A percentile compares a stretch with the other conserved stretches of the same genome.
Evolutionary conservation across 768 basidiomycete species (phyloP).

Genomic region (Leccinum longicurvipes): DNA sequence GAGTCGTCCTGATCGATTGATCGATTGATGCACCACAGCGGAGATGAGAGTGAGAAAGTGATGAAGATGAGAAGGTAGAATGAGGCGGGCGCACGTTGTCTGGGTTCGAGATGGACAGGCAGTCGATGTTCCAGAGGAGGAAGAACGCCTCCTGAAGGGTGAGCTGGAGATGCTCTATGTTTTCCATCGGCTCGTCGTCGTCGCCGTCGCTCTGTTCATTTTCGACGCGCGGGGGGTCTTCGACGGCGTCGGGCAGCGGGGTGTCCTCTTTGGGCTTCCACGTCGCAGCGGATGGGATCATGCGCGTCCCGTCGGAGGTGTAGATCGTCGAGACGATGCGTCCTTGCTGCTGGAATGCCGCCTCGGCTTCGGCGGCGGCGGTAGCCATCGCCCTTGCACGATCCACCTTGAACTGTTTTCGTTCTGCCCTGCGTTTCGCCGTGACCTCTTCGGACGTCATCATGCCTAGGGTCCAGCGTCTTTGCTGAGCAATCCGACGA

Average conservation of each 20-base stretch:
- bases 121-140: conserved; percentile 78
- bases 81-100: conserved; percentile 48
- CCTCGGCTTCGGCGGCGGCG: conserved; percentile 77
- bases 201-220: conserved; percentile 34
- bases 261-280: conserved; percentile 55
- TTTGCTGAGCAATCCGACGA: no score
- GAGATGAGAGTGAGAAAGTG: neutral
- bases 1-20: conserved; percentile 42
- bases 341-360: conserved; percentile 67
- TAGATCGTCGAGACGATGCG: conserved; percentile 59
- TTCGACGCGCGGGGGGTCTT: conserved; percentile 13
- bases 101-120: conserved; percentile 67
- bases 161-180: conserved; percentile 89
- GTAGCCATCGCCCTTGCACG: conserved; percentile 85
- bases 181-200: conserved; percentile 55
- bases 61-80: neutral
- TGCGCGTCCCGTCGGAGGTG: conserved; percentile 42
- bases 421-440: conserved; percentile 79
- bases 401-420: conserved; percentile 90
- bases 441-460: conserved; percentile 91
- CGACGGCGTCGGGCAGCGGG: neutral
- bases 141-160: conserved; percentile 90
- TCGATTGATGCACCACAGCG: neutral
- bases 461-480: neutral
- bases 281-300: conserved; percentile 76